Conservation (phyloP, 1,139 yeast genomes). For the Arxiozyma heterogenica region DNA sequence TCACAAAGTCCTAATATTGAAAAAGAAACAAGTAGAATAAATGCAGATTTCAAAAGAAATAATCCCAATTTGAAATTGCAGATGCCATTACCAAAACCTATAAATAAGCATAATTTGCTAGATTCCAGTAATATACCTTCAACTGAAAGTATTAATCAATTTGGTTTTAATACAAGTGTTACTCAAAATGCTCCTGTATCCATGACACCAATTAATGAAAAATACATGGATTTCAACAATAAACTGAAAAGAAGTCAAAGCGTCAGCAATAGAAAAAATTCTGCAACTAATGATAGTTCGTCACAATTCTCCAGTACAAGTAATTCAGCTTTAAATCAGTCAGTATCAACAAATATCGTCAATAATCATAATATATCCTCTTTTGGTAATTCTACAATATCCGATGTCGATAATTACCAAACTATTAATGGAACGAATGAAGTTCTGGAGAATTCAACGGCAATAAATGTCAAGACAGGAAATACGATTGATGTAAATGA, state of each 20-base stretch:
- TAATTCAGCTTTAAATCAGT: neutral
- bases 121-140: slow-evolving; percentile 14
- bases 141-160: slow-evolving; percentile 48
- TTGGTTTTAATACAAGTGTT: slow-evolving; percentile 51
- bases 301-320: neutral
- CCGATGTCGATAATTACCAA: neutral
- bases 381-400: neutral
- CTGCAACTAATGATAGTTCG: slow-evolving; percentile 1
- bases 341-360: neutral
- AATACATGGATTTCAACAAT: slow-evolving; percentile 30
- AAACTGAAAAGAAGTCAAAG: slow-evolving; percentile 24
- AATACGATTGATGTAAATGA: neutral
- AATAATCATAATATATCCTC: neutral
- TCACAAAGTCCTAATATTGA: slow-evolving; percentile 8
- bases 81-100: slow-evolving; percentile 41
- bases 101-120: slow-evolving; percentile 29
- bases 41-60: slow-evolving; percentile 29
- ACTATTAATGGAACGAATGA: neutral
- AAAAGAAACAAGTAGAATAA: slow-evolving; percentile 19
- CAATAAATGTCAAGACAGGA: neutral
- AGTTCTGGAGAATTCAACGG: neutral
- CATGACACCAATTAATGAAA: slow-evolving; percentile 74
- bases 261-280: slow-evolving; percentile 14
- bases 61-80: slow-evolving; percentile 39
- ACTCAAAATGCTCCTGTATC: slow-evolving; percentile 46